These are phyloP conservation scores for Aleurites moluccanus DNA, from an alignment of 441 rosid genomes.

Conservation along the genomic window DNA sequence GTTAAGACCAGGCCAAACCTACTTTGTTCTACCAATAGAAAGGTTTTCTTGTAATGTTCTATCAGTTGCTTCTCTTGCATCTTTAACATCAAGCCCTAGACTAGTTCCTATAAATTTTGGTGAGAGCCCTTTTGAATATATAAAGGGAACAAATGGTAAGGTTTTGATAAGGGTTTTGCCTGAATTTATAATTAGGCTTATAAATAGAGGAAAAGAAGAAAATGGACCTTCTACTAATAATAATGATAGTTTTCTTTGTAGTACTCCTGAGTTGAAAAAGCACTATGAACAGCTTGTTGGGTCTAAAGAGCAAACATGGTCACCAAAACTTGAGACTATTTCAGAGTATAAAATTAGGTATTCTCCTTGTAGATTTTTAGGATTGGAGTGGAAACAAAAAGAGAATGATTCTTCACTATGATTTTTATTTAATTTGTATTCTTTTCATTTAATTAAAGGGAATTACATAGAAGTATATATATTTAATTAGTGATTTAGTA, in stretches of 20 bases:
- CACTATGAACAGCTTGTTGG: constrained; percentile 78
- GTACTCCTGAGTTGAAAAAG: constrained; percentile 89
- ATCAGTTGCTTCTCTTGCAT: constrained; percentile 59
- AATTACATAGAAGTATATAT: neutral
- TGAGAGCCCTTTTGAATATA: constrained; percentile 65
- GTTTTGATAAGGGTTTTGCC: constrained; percentile 67
- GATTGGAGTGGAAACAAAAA: constrained; percentile 53
- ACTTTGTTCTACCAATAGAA: constrained; percentile 77
- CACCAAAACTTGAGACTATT: constrained; percentile 83
- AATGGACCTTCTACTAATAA: neutral
- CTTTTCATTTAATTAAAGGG: neutral
- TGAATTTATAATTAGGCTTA: constrained; percentile 52
- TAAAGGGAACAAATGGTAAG: constrained; percentile 54
- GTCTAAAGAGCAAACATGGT: constrained; percentile 69
- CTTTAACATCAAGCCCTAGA: constrained; percentile 42
- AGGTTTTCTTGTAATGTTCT: constrained; percentile 47
- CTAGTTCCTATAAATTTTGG: constrained; percentile 42
- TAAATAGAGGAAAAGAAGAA: constrained; percentile 31
- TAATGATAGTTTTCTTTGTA: constrained; percentile 45
- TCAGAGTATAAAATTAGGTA: constrained; percentile 62
- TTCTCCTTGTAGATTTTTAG: constrained; percentile 64
- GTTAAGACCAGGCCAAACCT: constrained; percentile 66
- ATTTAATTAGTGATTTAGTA: neutral
- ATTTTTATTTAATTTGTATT: neutral
- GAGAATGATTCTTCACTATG: constrained; percentile 22